These are phyloP conservation scores for Yamadazyma triangularis DNA, from an alignment of 1,139 yeast species.

Conservation along the genomic window DNA sequence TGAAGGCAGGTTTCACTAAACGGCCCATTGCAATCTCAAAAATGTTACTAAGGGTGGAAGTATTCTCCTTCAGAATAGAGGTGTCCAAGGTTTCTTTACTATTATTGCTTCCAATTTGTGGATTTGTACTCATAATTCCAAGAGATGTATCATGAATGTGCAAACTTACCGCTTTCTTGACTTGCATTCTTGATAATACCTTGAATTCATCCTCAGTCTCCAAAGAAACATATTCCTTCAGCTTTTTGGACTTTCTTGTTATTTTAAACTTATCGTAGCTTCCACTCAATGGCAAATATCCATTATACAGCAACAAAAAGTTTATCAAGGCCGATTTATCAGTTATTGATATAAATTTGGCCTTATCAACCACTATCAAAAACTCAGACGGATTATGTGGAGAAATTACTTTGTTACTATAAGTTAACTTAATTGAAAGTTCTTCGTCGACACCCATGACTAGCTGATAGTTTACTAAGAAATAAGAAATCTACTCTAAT, in stretches of 20 bases:
- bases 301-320: conserved; percentile 3
- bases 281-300: conserved; percentile 7
- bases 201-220: conserved; percentile 38
- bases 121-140: too few relatives aligned
- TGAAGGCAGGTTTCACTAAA: background rate
- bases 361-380: conserved; percentile 6
- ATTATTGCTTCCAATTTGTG: too few relatives aligned
- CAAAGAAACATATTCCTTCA: conserved; percentile 37
- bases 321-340: conserved; percentile 7
- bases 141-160: conserved; percentile 23
- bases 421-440: background rate
- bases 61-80: conserved; percentile 1
- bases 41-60: background rate
- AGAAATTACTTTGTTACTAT: background rate
- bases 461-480: too few relatives aligned
- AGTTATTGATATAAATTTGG: conserved; percentile 2
- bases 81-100: too few relatives aligned
- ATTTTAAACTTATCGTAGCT: conserved; percentile 7
- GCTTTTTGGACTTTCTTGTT: conserved; percentile 41
- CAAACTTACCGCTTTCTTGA: conserved; percentile 36
- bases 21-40: background rate
- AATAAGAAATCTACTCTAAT: too few relatives aligned
- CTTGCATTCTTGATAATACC: conserved; percentile 40
- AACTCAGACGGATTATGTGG: conserved; percentile 1
- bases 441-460: too few relatives aligned